Base-by-base conservation (phyloP, 768 basidiomycete genomes). In the Termitomyces sp. region DNA sequence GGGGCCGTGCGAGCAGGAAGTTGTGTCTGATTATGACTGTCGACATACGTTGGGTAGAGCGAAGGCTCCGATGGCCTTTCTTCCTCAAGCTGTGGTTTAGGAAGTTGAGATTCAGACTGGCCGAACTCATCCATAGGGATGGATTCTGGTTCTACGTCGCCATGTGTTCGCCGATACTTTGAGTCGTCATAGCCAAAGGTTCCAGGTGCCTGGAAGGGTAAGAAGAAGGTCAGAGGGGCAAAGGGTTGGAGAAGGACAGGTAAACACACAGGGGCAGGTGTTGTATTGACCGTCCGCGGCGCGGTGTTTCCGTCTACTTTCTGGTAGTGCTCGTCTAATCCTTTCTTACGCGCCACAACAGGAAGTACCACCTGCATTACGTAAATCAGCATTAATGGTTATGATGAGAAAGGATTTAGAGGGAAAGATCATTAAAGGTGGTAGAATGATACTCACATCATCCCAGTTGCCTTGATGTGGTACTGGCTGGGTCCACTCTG, bases 281-380 rank as follows among this genome's bases (percentile, higher is more conserved):
- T 62, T 6, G 62, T 66, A n/a, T 72, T 72, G 7, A 68, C 64
- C 61, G 72, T 73, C 71, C 71, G 83, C 31, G 81, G 79, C 64
- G 79, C 77, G 22, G 85, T 80, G 62, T 82, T 85, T n/a, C 90
- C 90, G 65, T 85, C 82, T 9, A 80, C 85, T 46, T 80, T 78
- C 60, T 86, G 80, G 65, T 88, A 91, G 58, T 85, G 79, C 41
- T 79, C 83, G 57, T 89, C 83, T 48, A 94, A 68, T 8, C 91
- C 90, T 65, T 84, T 88, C 75, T 92, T 91, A 57, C 89, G 80
- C 8, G 91, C 90, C 13, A 94, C 90, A 5, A 88, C 90, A 26
- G 92, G 92, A 13, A 93, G 74, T 1, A 94, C 87, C 39, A 92
- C 90, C 90, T 92, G 61, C 4, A 44, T 45, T 22, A 51, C 41